phyloP scores from a whole-genome alignment of 1,284 basidiomycete species.

The Taiwanofungus camphoratus region DNA sequence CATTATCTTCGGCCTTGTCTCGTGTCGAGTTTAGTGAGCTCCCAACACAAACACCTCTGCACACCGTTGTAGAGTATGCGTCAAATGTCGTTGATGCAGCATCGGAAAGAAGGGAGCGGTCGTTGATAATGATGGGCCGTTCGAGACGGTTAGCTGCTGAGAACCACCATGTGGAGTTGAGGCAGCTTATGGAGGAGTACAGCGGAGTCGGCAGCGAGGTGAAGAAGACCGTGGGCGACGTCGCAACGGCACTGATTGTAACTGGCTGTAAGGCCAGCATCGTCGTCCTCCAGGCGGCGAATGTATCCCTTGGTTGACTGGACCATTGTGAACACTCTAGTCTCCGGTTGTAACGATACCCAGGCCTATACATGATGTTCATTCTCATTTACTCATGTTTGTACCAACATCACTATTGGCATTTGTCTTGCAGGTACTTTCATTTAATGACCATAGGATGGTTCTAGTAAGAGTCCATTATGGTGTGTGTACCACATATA shows the following conservation, averaged over 20 bases:
- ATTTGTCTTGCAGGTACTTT: too few species aligned
- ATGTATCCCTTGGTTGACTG: slow-evolving; percentile 7
- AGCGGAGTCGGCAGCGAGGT: slow-evolving; percentile 49
- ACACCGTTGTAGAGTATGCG: slow-evolving; percentile 37
- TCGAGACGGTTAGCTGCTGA: slow-evolving; percentile 64
- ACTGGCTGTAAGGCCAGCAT: slow-evolving; percentile 55
- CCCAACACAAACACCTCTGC: slow-evolving; percentile 48
- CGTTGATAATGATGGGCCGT: slow-evolving; percentile 66
- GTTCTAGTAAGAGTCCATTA: too few species aligned
- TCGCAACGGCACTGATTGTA: slow-evolving; percentile 68
- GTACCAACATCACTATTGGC: too few species aligned
- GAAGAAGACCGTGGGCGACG: slow-evolving; percentile 77
- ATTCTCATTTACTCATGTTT: too few species aligned
- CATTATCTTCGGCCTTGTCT: slow-evolving; percentile 33
- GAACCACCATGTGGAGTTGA: slow-evolving; percentile 59
- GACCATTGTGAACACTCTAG: too few species aligned
- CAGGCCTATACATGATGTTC: too few species aligned
- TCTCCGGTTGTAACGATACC: too few species aligned
- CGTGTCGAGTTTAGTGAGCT: slow-evolving; percentile 54
- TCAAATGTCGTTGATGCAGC: slow-evolving; percentile 18
- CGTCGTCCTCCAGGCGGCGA: slow-evolving; percentile 65
- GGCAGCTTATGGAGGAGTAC: slow-evolving; percentile 54
- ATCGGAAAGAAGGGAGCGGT: slow-evolving; percentile 27
- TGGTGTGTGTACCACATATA: too few species aligned
- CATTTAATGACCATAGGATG: too few species aligned